Evolutionary conservation across 208 protist genomes (phyloP), one percentile per base, ranked within the genome.

Genomic region (Acanthamoeba sp.): DNA sequence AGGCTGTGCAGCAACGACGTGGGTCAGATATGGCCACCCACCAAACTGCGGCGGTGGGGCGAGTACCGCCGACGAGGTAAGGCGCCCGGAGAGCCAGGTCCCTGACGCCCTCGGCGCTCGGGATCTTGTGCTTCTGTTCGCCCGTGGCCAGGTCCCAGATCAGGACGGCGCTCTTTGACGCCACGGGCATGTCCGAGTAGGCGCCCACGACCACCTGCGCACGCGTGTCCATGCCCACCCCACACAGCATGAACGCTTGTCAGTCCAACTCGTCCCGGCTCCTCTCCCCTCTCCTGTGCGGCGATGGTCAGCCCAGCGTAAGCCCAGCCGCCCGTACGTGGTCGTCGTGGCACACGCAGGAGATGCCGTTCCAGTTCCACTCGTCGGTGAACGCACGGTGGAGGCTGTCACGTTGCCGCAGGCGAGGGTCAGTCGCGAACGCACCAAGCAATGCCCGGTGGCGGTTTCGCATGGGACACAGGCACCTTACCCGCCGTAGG

Each of bases 301-400:
- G n/a, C n/a, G n/a, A n/a, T n/a, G n/a, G n/a, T n/a, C n/a, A n/a
- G n/a, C n/a, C n/a, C n/a, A n/a, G n/a, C n/a, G n/a, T n/a, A n/a
- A n/a, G n/a, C n/a, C n/a, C n/a, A n/a, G n/a, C n/a, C n/a, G n/a
- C n/a, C n/a, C n/a, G n/a, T 24, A 55, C 50, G 18, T 24, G 50
- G 50, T 78, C 69, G 36, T 78, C 7, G 9, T 78, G 69, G 38
- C 69, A 78, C 3, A 78, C 69, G 36, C 69, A 78, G n/a, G 69
- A 45, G 29, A 78, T 42, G n/a, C 9, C 14, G 69, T 78, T 78
- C 69, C 69, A 78, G 69, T 78, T 78, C 69, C 69, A 78, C 32
- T 78, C 69, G 14, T 78, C 69, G 0, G 69, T 27, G 69, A 42
- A 78, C 29, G 69, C 38, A 9, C 69, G 32, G 38, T 36, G 38